phyloP scores from a whole-genome alignment of 495 filamentous ascomycete genomes.

The Aspergillus hancockii region DNA sequence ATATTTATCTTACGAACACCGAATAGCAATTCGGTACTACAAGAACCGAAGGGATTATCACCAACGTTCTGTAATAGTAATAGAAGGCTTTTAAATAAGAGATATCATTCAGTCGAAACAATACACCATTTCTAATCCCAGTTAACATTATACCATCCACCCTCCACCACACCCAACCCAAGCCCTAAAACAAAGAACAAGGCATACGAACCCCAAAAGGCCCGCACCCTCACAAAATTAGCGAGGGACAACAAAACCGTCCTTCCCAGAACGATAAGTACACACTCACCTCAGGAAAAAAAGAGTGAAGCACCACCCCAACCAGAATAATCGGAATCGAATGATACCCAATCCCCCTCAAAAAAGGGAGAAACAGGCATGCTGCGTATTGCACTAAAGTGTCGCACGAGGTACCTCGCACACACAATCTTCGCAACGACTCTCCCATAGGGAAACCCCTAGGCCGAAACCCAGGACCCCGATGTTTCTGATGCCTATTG shows the following conservation, averaged over 20 bases:
- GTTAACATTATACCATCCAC: not conserved
- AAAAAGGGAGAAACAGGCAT: constrained; percentile 54
- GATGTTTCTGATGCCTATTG: constrained; percentile 99
- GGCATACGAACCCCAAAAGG: constrained; percentile 2
- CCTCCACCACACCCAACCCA: constrained; percentile 3
- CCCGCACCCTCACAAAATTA: constrained; percentile 39
- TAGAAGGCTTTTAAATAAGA: not conserved
- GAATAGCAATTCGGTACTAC: too few relatives aligned
- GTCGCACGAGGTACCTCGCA: constrained; percentile 50
- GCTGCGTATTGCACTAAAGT: constrained; percentile 99
- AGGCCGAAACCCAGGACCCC: constrained; percentile 43
- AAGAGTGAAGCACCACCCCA: constrained; percentile 74
- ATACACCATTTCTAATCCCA: not conserved
- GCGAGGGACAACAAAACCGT: constrained; percentile 35
- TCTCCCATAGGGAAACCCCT: constrained; percentile 70
- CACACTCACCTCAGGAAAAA: constrained; percentile 64
- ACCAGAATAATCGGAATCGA: constrained; percentile 99
- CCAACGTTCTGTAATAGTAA: too few relatives aligned
- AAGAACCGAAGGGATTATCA: too few relatives aligned
- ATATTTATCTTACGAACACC: too few relatives aligned
- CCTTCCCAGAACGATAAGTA: constrained; percentile 27
- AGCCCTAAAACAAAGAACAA: constrained; percentile 15
- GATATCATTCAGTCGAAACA: not conserved
- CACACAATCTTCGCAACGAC: constrained; percentile 93
- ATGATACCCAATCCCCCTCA: constrained; percentile 67